These are phyloP conservation scores for Artemisia tridentata DNA, from an alignment of 129 eudicot genomes.

Conservation along the genomic window DNA sequence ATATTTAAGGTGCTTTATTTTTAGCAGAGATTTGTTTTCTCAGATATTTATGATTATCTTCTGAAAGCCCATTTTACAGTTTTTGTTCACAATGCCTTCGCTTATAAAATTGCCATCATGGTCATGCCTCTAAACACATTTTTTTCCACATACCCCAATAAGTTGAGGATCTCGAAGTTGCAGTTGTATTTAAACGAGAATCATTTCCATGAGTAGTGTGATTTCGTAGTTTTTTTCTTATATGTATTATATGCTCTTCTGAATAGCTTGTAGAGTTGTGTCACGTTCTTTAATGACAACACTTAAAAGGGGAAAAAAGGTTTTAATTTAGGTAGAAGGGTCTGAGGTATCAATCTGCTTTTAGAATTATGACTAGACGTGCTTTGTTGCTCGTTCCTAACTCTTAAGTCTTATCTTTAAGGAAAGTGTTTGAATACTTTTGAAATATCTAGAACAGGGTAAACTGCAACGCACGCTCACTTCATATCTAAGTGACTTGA, in stretches of 20 bases:
- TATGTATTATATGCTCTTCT: too few relatives aligned
- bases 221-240: not conserved
- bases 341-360: too few relatives aligned
- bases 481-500: not conserved
- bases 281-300: too few relatives aligned
- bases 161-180: not conserved
- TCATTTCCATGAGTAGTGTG: not conserved
- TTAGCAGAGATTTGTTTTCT: not conserved
- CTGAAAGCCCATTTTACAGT: not conserved
- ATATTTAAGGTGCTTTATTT: not conserved
- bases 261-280: too few relatives aligned
- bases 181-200: slow-evolving; percentile 14
- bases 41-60: not conserved
- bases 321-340: too few relatives aligned
- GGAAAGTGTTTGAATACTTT: not conserved
- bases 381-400: too few relatives aligned
- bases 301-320: too few relatives aligned
- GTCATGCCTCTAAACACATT: not conserved
- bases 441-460: not conserved
- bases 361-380: too few relatives aligned
- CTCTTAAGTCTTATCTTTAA: not conserved
- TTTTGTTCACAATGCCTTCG: not conserved
- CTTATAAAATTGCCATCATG: not conserved
- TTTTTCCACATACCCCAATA: not conserved
- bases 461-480: not conserved